phyloP scores from a whole-genome alignment of 768 basidiomycete species.

The Phylloporus rhodoxanthus region DNA sequence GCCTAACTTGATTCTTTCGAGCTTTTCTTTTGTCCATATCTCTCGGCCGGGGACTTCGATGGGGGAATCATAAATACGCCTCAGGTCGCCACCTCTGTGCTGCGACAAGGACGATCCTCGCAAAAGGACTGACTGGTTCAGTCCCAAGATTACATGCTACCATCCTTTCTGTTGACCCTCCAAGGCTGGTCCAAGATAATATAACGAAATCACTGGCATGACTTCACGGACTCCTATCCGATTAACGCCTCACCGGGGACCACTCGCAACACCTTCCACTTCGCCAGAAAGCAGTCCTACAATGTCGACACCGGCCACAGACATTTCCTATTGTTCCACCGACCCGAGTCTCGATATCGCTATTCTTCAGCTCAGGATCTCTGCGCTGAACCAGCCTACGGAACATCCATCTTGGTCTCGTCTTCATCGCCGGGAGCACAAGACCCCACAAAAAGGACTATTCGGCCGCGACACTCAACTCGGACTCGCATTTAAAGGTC shows the following conservation, averaged over 20 bases:
- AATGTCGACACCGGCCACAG: slow-evolving; percentile 9
- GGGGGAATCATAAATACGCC: slow-evolving; percentile 22
- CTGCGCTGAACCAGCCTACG: background rate
- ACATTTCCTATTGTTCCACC: slow-evolving; percentile 7
- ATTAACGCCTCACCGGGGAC: slow-evolving; percentile 22
- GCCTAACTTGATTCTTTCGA: slow-evolving; percentile 2
- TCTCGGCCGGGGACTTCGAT: background rate
- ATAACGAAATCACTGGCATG: slow-evolving; percentile 18
- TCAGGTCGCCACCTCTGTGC: background rate
- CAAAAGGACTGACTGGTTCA: slow-evolving; percentile 27
- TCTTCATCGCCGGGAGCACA: background rate
- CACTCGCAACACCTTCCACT: slow-evolving; percentile 21
- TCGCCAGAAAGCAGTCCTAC: slow-evolving; percentile 18
- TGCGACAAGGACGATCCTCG: slow-evolving; percentile 12
- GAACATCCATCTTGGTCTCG: background rate
- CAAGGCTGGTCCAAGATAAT: slow-evolving; percentile 10
- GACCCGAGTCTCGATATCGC: slow-evolving; percentile 10
- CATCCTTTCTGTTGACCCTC: slow-evolving; percentile 15
- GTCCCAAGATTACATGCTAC: slow-evolving; percentile 21
- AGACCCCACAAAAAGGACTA: background rate
- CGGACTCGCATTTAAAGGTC: background rate
- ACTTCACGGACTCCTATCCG: slow-evolving; percentile 23
- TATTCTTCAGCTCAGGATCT: slow-evolving; percentile 9
- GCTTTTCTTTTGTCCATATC: slow-evolving; percentile 20
- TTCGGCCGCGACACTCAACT: background rate